Conservation (phyloP, 2,329 filamentous ascomycete species). For the Byssochlamys sp. region DNA sequence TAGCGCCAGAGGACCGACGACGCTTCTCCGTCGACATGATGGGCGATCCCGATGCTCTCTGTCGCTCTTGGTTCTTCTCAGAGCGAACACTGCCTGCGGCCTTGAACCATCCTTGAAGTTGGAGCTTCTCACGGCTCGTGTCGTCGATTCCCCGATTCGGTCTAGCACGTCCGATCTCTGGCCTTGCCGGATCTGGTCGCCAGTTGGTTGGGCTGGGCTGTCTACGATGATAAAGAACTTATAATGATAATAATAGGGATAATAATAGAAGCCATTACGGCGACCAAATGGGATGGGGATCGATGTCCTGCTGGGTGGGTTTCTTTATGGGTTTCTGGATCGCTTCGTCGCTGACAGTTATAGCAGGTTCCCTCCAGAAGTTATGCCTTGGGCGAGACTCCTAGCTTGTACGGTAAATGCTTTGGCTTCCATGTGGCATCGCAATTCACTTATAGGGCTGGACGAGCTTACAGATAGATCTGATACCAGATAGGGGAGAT, state of each 20-base stretch:
- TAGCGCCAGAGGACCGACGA: slow-evolving; percentile 10
- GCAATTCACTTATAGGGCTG: too few relatives aligned
- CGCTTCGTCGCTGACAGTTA: too few relatives aligned
- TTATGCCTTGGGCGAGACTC: too few relatives aligned
- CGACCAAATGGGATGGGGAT: slow-evolving; percentile 9
- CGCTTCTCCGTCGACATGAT: slow-evolving; percentile 4
- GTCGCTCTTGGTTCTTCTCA: neutral
- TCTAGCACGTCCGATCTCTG: neutral
- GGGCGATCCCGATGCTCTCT: slow-evolving; percentile 2
- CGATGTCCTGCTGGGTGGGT: slow-evolving; percentile 12
- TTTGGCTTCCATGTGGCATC: too few relatives aligned
- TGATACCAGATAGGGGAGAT: too few relatives aligned
- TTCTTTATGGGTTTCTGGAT: too few relatives aligned
- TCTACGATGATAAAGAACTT: slow-evolving; percentile 11
- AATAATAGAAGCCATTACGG: slow-evolving; percentile 7
- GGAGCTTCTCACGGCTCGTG: neutral
- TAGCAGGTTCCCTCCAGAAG: too few relatives aligned
- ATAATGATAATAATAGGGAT: too few relatives aligned
- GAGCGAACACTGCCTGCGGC: neutral
- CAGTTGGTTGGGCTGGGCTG: neutral
- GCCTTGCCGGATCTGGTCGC: neutral
- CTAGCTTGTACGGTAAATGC: too few relatives aligned
- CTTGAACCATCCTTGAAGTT: neutral
- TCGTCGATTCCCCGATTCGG: neutral
- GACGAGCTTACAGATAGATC: too few relatives aligned